Evolutionary conservation across 345 rosid species (phyloP).

Genomic region (Eucalyptus coolabah): DNA sequence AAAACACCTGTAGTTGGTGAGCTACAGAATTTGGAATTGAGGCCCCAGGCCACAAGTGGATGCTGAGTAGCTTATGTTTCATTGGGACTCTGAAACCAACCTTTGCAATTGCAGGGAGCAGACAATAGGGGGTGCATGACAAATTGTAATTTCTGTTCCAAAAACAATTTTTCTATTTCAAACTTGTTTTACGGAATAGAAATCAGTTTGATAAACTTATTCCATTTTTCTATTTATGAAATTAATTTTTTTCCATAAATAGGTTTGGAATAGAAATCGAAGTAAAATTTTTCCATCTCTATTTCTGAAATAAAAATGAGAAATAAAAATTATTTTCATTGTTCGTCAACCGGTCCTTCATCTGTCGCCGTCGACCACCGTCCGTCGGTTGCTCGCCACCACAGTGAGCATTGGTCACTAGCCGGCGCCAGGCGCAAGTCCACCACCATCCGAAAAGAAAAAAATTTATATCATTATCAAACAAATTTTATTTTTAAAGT

Average conservation of each 20-base stretch:
- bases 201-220: too few relatives aligned
- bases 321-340: too few relatives aligned
- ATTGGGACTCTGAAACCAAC: neutral
- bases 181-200: rapidly evolving
- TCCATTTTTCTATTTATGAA: too few relatives aligned
- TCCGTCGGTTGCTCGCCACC: rapidly evolving
- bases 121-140: neutral
- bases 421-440: rapidly evolving
- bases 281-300: too few relatives aligned
- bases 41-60: neutral
- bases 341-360: too few relatives aligned
- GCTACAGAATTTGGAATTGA: neutral
- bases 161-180: too few relatives aligned
- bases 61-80: neutral
- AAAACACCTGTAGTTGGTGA: neutral
- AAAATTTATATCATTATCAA: rapidly evolving
- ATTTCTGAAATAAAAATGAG: too few relatives aligned
- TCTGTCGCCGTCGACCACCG: rapidly evolving
- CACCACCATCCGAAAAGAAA: too few relatives aligned
- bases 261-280: too few relatives aligned
- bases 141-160: too few relatives aligned
- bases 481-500: too few relatives aligned
- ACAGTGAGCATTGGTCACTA: too few relatives aligned
- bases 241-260: rapidly evolving
- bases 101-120: neutral